These are phyloP conservation scores for Peronospora belbahrii DNA, from an alignment of 352 stramenopile genomes.

Conservation along the genomic window DNA sequence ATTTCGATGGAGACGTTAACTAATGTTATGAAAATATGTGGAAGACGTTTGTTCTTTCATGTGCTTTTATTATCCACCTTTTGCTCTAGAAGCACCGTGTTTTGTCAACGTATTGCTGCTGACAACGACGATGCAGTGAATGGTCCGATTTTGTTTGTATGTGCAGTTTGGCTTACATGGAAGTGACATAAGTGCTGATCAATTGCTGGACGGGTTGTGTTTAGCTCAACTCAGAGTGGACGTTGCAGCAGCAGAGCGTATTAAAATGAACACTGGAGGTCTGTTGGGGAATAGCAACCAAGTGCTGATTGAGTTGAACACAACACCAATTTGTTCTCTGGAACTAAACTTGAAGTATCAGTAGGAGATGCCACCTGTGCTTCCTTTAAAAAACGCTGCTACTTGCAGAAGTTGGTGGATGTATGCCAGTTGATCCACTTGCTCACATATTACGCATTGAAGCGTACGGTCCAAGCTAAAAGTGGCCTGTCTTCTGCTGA, in stretches of 20 bases:
- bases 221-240: constrained; percentile 81
- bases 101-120: constrained; percentile 49
- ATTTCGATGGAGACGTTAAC: constrained; percentile 50
- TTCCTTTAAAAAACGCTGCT: constrained; percentile 32
- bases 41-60: constrained; percentile 83
- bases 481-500: constrained; percentile 21
- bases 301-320: constrained; percentile 63
- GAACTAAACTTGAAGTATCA: constrained; percentile 58
- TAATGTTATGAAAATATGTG: constrained; percentile 72
- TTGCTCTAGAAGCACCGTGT: constrained; percentile 56
- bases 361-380: constrained; percentile 16
- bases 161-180: not conserved
- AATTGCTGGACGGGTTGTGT: not conserved
- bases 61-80: constrained; percentile 72
- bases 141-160: constrained; percentile 25
- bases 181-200: not conserved
- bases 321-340: constrained; percentile 53
- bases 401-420: constrained; percentile 44
- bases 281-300: constrained; percentile 44
- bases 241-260: constrained; percentile 60
- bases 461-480: constrained; percentile 42
- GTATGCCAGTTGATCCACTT: constrained; percentile 71
- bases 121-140: constrained; percentile 61
- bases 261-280: constrained; percentile 71
- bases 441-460: constrained; percentile 70